Percentiles rank a stretch among this genome's conserved stretches.
These are phyloP conservation scores for Alternaria conjuncta DNA, from an alignment of 2,329 filamentous ascomycete species.

Conservation along the genomic window DNA sequence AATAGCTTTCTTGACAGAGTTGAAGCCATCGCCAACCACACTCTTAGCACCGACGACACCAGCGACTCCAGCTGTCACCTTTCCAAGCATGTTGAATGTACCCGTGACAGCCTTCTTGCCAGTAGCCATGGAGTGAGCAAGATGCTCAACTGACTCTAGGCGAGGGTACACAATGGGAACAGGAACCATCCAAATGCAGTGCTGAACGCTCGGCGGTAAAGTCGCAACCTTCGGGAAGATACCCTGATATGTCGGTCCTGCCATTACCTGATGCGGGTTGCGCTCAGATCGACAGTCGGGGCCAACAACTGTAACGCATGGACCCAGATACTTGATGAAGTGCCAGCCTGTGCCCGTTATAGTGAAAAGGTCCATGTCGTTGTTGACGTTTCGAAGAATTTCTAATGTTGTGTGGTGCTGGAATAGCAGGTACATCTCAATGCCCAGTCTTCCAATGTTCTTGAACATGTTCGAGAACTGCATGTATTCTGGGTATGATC, in stretches of 20 bases:
- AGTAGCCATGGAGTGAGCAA: constrained; percentile 89
- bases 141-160: constrained; percentile 86
- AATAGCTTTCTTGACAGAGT: constrained; percentile 93
- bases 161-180: constrained; percentile 91
- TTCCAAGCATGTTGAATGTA: constrained; percentile 94
- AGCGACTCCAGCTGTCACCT: constrained; percentile 92
- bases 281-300: constrained; percentile 92
- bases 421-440: constrained; percentile 98
- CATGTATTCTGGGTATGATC: constrained; percentile 98
- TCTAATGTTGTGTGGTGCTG: constrained; percentile 97
- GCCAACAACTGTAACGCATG: constrained; percentile 86
- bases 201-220: constrained; percentile 89
- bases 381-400: constrained; percentile 85
- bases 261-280: constrained; percentile 89
- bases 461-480: constrained; percentile 97
- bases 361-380: constrained; percentile 92
- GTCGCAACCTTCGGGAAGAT: constrained; percentile 94
- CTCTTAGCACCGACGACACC: constrained; percentile 95
- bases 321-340: constrained; percentile 95
- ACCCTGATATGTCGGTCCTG: constrained; percentile 95
- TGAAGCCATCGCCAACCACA: constrained; percentile 90
- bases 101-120: constrained; percentile 97
- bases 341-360: constrained; percentile 98
- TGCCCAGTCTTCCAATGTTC: constrained; percentile 93
- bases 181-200: constrained; percentile 95